Evolutionary conservation across 2,329 filamentous ascomycete species (phyloP), one percentile per base, ranked within the genome.

Genomic region (Meredithiella fracta): DNA sequence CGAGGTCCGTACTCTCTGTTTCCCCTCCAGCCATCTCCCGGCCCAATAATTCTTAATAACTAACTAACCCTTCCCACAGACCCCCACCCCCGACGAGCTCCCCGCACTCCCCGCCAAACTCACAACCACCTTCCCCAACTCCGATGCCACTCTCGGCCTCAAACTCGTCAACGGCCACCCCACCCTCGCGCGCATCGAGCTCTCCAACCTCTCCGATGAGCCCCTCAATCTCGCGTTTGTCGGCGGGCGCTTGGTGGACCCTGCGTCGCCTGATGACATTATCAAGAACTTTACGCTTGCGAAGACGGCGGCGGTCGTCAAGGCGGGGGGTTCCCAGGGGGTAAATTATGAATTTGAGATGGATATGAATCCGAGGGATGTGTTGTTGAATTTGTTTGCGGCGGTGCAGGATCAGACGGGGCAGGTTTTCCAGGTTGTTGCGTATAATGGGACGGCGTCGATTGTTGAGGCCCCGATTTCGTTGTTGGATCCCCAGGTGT

Each of bases 401-500:
- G 77, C 96, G 55, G 68, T 97, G 62, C 76, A 76, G 65, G 80
- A 84, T 67, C 68, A 70, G 60, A 77, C 80, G 62, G 83, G 83
- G 62, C 72, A 74, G 58, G 71, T 90, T 65, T 89, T 85, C 75
- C 88, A 89, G 63, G 67, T 95, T 54, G 74, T 80, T 60, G 85
- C 85, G 58, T 90, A 85, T 75, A 87, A 91, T 68, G 83, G 84
- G 66, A 83, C 83, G 52, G 87, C 94, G 61, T 82, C 79, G 67
- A 79, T 98, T 61, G 90, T 97, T 53, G 91, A 97, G 71, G 82
- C 89, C 1, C 87, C 91, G 56, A 87, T 85, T 60, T 94, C 84
- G 77, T 80, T 96, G 70, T 85, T 96, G 61, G 91, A 97, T 67
- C 91, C 90, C 60, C 90, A 96, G 71, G 90, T 96, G 91, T 97